Evolutionary conservation across 1,284 basidiomycete genomes (phyloP).

Genomic region (Xerocomus amazonicus): DNA sequence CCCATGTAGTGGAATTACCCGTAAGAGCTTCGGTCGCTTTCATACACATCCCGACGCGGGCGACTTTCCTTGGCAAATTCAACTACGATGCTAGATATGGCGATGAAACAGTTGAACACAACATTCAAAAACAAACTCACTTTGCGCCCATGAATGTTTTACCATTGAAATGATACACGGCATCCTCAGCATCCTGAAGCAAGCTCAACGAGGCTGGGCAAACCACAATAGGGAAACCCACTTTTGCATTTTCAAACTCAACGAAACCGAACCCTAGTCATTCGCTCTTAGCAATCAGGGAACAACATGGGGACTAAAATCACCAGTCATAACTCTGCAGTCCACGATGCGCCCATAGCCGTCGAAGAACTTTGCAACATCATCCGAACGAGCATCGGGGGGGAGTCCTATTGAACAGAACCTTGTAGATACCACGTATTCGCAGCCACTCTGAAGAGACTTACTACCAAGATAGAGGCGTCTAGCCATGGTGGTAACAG

Average conservation of each 20-base stretch:
- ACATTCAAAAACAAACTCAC: slow-evolving; percentile 42
- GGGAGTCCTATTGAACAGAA: slow-evolving; percentile 58
- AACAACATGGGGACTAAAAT: slow-evolving; percentile 22
- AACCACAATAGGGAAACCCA: slow-evolving; percentile 22
- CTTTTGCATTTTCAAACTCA: slow-evolving; percentile 84
- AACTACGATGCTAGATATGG: slow-evolving; percentile 72
- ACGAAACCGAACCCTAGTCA: slow-evolving; percentile 82
- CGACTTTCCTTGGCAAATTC: slow-evolving; percentile 89
- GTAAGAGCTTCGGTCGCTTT: slow-evolving; percentile 43
- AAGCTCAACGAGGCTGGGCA: slow-evolving; percentile 2
- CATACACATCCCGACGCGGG: slow-evolving; percentile 74
- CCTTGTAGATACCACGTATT: background rate
- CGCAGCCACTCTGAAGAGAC: slow-evolving; percentile 25
- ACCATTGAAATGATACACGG: slow-evolving; percentile 80
- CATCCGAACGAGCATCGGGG: slow-evolving; percentile 72
- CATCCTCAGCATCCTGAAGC: slow-evolving; percentile 86
- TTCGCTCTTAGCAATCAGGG: slow-evolving; percentile 8
- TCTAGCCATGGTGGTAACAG: slow-evolving; percentile 65
- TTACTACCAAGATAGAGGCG: slow-evolving; percentile 81
- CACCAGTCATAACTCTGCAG: slow-evolving; percentile 90
- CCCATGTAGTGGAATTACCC: slow-evolving; percentile 38
- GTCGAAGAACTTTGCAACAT: slow-evolving; percentile 83
- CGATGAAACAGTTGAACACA: slow-evolving; percentile 9
- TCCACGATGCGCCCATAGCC: slow-evolving; percentile 84
- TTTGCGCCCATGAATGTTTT: slow-evolving; percentile 84